A percentile compares a stretch with the other conserved stretches of the same genome.
Conservation (phyloP, 208 protist species). For the Leptomonas seymouri region DNA sequence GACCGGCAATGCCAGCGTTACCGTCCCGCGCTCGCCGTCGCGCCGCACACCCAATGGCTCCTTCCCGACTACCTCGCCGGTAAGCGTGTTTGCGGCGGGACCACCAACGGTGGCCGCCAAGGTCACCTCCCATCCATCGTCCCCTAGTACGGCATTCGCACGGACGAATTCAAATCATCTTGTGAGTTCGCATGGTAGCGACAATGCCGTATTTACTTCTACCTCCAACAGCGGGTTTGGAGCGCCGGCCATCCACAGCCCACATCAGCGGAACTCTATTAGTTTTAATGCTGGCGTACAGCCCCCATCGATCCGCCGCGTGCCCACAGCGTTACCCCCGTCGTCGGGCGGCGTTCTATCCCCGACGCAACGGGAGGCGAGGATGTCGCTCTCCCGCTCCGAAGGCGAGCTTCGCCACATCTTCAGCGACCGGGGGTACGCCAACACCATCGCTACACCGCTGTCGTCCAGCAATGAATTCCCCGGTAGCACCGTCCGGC, state of each 20-base stretch:
- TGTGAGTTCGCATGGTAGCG: conserved; percentile 5
- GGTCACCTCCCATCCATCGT: conserved; percentile 4
- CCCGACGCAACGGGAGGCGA: conserved; percentile 1
- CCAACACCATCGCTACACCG: neutral
- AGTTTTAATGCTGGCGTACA: conserved; percentile 1
- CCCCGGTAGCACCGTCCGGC: conserved; percentile 5
- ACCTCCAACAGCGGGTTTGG: neutral
- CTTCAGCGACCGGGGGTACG: conserved; percentile 21
- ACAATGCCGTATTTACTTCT: neutral
- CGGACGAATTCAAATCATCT: conserved; percentile 12
- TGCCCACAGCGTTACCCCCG: neutral
- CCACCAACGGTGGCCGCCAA: neutral
- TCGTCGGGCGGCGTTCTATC: neutral
- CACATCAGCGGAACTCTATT: conserved; percentile 10
- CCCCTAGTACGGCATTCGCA: neutral
- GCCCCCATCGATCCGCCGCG: neutral
- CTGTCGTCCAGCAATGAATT: conserved; percentile 9
- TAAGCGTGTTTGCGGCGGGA: neutral
- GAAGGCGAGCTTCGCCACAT: conserved; percentile 27
- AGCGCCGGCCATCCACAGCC: conserved; percentile 2
- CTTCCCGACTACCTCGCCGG: neutral
- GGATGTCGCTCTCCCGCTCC: conserved; percentile 17
- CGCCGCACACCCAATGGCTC: neutral
- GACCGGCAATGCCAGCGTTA: neutral
- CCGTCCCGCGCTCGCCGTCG: conserved; percentile 4